Evolutionary conservation across 352 stramenopile species (phyloP).

Genomic region (Lagenidium sp.): DNA sequence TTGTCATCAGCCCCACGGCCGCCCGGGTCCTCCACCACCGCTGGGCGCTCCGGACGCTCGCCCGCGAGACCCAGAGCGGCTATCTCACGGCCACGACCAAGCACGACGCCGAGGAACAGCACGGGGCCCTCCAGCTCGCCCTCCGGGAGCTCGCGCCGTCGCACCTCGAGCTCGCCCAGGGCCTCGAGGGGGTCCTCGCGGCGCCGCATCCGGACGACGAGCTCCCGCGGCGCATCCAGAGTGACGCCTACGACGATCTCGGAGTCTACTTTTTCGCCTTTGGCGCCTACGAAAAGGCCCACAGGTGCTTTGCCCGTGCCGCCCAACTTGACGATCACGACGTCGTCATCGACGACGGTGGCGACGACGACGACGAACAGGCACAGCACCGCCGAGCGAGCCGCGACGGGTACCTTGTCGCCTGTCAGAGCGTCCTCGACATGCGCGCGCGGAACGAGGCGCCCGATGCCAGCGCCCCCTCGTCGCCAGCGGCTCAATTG

Average conservation of each 20-base stretch:
- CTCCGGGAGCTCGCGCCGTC: slow-evolving; percentile 49
- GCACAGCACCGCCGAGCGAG: slow-evolving; percentile 10
- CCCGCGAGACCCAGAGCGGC: slow-evolving; percentile 57
- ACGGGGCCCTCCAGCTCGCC: slow-evolving; percentile 50
- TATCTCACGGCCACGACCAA: slow-evolving; percentile 62
- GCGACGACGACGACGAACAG: slow-evolving; percentile 1
- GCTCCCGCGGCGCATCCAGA: slow-evolving; percentile 28
- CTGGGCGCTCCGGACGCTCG: slow-evolving; percentile 65
- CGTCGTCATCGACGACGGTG: slow-evolving; percentile 6
- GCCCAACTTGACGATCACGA: slow-evolving; percentile 40
- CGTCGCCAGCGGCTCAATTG: slow-evolving; percentile 26
- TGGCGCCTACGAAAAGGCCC: slow-evolving; percentile 60
- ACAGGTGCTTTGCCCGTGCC: slow-evolving; percentile 62
- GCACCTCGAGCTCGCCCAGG: slow-evolving; percentile 57
- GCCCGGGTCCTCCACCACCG: slow-evolving; percentile 60
- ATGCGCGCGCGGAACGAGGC: slow-evolving; percentile 19
- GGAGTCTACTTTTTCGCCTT: slow-evolving; percentile 76
- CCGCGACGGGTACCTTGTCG: slow-evolving; percentile 63
- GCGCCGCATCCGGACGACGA: slow-evolving; percentile 25
- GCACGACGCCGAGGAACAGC: slow-evolving; percentile 55
- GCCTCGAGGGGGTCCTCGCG: slow-evolving; percentile 35
- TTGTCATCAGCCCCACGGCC: slow-evolving; percentile 24
- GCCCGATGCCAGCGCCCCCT: too few species aligned
- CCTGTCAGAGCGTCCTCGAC: slow-evolving; percentile 58
- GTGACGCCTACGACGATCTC: slow-evolving; percentile 61